These are phyloP conservation scores for Pinus albicaulis DNA, from an alignment of 75 land plant species.

Conservation along the genomic window DNA sequence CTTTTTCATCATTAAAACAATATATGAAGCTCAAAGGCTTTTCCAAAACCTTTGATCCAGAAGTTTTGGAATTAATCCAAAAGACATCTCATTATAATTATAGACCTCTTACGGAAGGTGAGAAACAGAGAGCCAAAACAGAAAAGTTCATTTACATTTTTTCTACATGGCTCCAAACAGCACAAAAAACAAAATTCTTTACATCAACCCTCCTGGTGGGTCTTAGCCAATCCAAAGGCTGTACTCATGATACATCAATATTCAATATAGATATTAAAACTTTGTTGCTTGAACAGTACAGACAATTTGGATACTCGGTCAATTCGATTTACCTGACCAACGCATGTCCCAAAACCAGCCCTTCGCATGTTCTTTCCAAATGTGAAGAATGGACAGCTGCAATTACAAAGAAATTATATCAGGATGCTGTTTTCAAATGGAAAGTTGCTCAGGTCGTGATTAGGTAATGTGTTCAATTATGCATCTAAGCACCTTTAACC, in stretches of 20 bases:
- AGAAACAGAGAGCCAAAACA: background rate
- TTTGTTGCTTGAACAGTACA: background rate
- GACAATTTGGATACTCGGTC: background rate
- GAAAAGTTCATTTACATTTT: background rate
- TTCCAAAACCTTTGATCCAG: too few relatives aligned
- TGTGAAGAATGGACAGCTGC: slow-evolving; percentile 81
- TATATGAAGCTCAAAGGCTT: too few relatives aligned
- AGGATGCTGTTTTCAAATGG: background rate
- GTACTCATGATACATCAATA: background rate
- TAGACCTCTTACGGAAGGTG: too few relatives aligned
- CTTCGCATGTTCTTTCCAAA: slow-evolving; percentile 86
- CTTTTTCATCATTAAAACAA: too few relatives aligned
- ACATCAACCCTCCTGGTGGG: too few relatives aligned
- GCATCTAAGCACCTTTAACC: too few relatives aligned
- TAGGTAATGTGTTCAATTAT: background rate
- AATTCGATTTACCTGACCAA: slow-evolving; percentile 46
- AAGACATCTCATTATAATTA: too few relatives aligned
- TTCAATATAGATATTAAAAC: background rate
- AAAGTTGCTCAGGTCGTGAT: background rate
- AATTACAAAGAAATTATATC: slow-evolving; percentile 7
- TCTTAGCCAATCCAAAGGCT: background rate
- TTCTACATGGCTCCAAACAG: background rate
- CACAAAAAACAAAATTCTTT: too few relatives aligned
- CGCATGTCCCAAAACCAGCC: slow-evolving; percentile 79
- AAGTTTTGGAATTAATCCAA: too few relatives aligned